Evolutionary conservation across 1,284 basidiomycete genomes (phyloP).

Genomic region (Malassezia restricta): DNA sequence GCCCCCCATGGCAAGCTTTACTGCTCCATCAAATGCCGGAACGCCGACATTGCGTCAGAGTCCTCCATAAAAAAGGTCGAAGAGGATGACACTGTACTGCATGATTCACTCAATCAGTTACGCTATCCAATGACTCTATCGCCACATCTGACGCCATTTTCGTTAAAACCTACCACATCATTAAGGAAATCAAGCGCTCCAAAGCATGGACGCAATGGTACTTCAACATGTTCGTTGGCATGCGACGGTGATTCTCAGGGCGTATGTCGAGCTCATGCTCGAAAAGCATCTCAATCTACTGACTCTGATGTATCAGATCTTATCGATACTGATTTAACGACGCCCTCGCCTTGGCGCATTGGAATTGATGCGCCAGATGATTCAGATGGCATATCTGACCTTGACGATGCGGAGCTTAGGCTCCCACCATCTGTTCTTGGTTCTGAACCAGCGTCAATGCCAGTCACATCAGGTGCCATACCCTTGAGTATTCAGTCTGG

Average conservation of each 20-base stretch:
- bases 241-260: background rate
- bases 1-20: conserved; percentile 15
- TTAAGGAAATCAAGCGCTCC: background rate
- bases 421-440: conserved; percentile 9
- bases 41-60: background rate
- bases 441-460: background rate
- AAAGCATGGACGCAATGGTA: background rate
- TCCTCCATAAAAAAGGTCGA: background rate
- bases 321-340: background rate
- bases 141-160: conserved; percentile 1
- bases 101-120: background rate
- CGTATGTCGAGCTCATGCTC: background rate
- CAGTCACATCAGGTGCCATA: background rate
- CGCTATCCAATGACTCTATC: conserved; percentile 14
- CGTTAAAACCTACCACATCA: background rate
- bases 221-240: background rate
- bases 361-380: conserved; percentile 4
- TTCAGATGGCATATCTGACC: background rate
- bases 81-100: background rate
- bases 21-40: conserved; percentile 12
- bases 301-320: conserved; percentile 1
- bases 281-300: background rate
- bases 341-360: conserved; percentile 13
- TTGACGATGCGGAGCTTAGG: conserved; percentile 6
- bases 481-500: background rate